Evolutionary conservation across 768 basidiomycete species (phyloP).

Genomic region (Thelephora ganbajun): DNA sequence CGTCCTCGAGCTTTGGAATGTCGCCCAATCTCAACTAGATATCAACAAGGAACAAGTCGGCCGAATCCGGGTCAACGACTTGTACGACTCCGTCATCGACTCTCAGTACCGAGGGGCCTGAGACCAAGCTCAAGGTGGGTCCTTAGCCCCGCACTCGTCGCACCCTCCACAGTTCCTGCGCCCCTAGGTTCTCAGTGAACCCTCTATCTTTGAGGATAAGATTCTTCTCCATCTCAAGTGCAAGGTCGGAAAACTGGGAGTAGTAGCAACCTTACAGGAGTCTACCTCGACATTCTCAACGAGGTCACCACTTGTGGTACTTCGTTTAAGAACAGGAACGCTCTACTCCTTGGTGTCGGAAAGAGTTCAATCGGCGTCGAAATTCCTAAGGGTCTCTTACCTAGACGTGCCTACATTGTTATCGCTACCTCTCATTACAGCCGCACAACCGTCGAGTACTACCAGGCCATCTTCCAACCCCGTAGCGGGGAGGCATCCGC

Average conservation of each 20-base stretch:
- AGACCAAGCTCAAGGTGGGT: constrained; percentile 20
- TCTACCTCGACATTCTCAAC: constrained; percentile 92
- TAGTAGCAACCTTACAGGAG: constrained; percentile 93
- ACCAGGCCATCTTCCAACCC: constrained; percentile 94
- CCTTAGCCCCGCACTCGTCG: constrained; percentile 47
- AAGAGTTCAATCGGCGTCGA: no score
- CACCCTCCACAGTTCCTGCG: constrained; percentile 96
- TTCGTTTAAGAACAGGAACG: constrained; percentile 98
- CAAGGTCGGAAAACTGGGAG: constrained; percentile 92
- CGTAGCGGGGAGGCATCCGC: constrained; percentile 93
- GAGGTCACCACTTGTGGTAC: constrained; percentile 98
- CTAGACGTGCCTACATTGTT: no score
- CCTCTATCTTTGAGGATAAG: constrained; percentile 74
- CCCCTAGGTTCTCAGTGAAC: constrained; percentile 62
- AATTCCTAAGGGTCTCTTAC: no score
- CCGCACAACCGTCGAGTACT: constrained; percentile 47
- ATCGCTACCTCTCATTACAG: no score
- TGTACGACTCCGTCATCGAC: constrained; percentile 94
- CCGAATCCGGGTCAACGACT: constrained; percentile 63
- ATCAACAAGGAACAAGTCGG: constrained; percentile 96
- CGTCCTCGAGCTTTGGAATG: constrained; percentile 91
- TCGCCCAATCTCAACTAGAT: constrained; percentile 93
- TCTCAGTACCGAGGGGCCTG: constrained; percentile 47
- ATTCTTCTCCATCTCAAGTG: constrained; percentile 92
- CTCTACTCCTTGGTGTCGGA: no score